Evolutionary conservation across 1,284 basidiomycete species (phyloP), one percentile per base, ranked within the genome.

Genomic region (Ceratobasidium papillatum): DNA sequence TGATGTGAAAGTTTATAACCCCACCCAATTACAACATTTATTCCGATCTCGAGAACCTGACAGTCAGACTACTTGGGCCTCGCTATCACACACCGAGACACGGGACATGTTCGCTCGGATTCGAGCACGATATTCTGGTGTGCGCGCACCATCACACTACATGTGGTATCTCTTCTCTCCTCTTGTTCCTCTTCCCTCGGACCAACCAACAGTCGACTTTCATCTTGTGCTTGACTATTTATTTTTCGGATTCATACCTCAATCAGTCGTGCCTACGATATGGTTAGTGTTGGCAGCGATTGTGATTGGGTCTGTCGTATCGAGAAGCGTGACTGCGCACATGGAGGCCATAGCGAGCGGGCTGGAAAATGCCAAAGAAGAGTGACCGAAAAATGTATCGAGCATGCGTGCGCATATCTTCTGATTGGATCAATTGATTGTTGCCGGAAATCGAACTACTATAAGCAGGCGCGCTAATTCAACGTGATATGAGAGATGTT

Each of bases 201-300:
- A 47, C 34, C n/a, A 7, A 8, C 43, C 61, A 5, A 43, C 14
- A 8, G 61, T 63, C 25, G 30, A 22, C 30, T 71, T 71, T 56
- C 54, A 71, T 61, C 68, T 71, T n/a, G 25, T 71, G 5, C 68
- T 71, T 27, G 68, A 71, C 38, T 56, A 54, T 19, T 43, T 71
- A 5, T 22, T 71, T 22, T 25, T 71, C 25, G 68, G 68, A 30
- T 59, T 71, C 43, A 30, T 71, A 1, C 68, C 54, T n/a, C 36
- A 71, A 34, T 71, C 68, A 7, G 43, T 51, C 8, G 43, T 59
- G 27, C 54, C 36, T 2, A 38, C 34, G 25, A 22, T 71, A n/a
- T 47, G 54, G 54, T 22, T 54, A 11, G n/a, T 71, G 14, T 3
- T 71, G 12, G 27, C n/a, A 9, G 51, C 41, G 8, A 14, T 58